Percentiles rank a stretch among this genome's conserved stretches.
phyloP scores from a whole-genome alignment of 352 stramenopile species.

The Halophytophthora batemanensis region DNA sequence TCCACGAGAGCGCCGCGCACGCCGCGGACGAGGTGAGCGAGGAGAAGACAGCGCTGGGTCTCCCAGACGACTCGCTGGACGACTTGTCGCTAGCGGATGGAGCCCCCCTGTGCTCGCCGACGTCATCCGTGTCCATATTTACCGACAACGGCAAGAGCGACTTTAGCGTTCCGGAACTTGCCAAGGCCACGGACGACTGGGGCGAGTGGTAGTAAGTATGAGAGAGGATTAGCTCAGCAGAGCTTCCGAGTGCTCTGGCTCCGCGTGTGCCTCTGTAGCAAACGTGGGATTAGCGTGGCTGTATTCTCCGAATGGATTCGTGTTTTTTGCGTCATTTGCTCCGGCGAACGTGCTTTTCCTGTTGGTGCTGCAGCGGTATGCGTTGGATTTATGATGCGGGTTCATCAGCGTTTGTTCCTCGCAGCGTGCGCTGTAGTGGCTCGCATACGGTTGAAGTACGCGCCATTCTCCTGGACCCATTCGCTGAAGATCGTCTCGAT shows the following conservation, averaged over 20 bases:
- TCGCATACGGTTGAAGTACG: conserved; percentile 35
- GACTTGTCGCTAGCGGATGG: conserved; percentile 39
- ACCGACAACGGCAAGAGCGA: conserved; percentile 40
- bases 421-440: conserved; percentile 12
- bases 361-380: background rate
- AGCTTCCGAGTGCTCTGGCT: conserved; percentile 8
- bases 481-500: conserved; percentile 75
- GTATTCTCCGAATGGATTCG: conserved; percentile 12
- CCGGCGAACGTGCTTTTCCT: background rate
- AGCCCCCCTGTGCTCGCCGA: conserved; percentile 31
- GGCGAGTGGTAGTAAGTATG: conserved; percentile 51
- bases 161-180: conserved; percentile 8
- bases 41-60: conserved; percentile 2
- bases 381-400: background rate
- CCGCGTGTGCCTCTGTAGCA: background rate
- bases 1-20: conserved; percentile 38
- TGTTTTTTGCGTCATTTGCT: conserved; percentile 2
- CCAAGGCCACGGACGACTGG: conserved; percentile 50
- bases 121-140: conserved; percentile 42
- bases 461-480: conserved; percentile 69
- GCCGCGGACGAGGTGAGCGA: conserved; percentile 27
- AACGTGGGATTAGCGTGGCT: conserved; percentile 9
- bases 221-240: conserved; percentile 16
- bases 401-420: conserved; percentile 9
- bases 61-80: conserved; percentile 32